phyloP scores from a whole-genome alignment of 2,329 filamentous ascomycete species.

The Aureobasidium namibiae region DNA sequence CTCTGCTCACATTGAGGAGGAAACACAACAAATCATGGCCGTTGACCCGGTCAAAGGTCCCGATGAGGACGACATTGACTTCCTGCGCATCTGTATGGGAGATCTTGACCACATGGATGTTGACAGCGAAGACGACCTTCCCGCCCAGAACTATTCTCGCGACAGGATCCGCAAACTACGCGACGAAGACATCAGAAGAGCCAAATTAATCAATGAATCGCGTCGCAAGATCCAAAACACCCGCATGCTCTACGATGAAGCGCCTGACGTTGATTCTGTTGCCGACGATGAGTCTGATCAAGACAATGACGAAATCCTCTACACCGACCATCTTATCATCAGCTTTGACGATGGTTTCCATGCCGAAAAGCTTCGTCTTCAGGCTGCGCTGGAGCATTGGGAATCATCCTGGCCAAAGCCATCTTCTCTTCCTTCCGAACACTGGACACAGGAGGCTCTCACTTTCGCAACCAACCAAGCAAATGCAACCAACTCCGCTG shows the following conservation, averaged over 20 bases:
- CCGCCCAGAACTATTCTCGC: background rate
- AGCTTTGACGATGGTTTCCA: background rate
- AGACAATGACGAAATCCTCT: background rate
- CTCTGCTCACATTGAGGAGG: background rate
- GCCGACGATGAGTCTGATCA: background rate
- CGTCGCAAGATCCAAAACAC: background rate
- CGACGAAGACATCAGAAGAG: background rate
- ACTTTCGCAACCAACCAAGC: background rate
- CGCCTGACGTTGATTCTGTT: background rate
- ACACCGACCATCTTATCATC: background rate
- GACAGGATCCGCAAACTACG: background rate
- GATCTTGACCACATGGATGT: background rate
- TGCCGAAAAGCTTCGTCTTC: background rate
- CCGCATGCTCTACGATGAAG: background rate
- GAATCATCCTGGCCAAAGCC: background rate
- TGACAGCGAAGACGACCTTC: background rate
- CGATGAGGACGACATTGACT: background rate
- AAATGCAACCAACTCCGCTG: background rate
- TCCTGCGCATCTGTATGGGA: background rate
- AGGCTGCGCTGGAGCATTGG: background rate
- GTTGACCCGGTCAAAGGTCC: background rate
- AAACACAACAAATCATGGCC: background rate
- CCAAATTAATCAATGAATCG: background rate
- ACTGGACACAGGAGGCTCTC: background rate
- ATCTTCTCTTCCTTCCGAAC: background rate